These are phyloP conservation scores for Sclerotiophoma versabilis DNA, from an alignment of 2,329 filamentous ascomycete species.

Conservation along the genomic window DNA sequence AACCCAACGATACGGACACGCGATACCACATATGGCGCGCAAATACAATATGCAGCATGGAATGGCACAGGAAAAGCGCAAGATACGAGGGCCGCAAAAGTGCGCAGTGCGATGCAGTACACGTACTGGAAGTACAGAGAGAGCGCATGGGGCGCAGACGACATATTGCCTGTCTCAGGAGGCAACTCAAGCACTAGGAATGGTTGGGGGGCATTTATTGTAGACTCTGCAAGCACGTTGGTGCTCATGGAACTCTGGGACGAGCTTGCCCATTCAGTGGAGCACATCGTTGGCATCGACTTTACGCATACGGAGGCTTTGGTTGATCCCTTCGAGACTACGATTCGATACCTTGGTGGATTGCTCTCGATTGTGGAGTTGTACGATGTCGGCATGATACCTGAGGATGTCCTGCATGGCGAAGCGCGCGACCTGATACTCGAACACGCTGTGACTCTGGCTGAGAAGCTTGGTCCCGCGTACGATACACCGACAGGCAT, in stretches of 20 bases:
- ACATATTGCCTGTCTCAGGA: slow-evolving; percentile 50
- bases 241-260: slow-evolving; percentile 54
- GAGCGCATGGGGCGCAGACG: slow-evolving; percentile 52
- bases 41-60: slow-evolving; percentile 45
- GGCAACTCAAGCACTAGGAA: slow-evolving; percentile 45
- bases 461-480: slow-evolving; percentile 48
- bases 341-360: slow-evolving; percentile 51
- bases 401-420: slow-evolving; percentile 38
- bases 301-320: slow-evolving; percentile 45
- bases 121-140: slow-evolving; percentile 51
- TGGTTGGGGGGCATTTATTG: slow-evolving; percentile 54
- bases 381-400: slow-evolving; percentile 51
- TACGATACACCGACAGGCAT: slow-evolving; percentile 53
- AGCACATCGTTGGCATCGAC: slow-evolving; percentile 50
- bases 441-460: slow-evolving; percentile 48
- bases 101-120: slow-evolving; percentile 50
- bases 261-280: slow-evolving; percentile 49
- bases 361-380: slow-evolving; percentile 51
- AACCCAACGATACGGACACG: slow-evolving; percentile 35
- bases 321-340: slow-evolving; percentile 54
- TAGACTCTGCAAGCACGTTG: slow-evolving; percentile 51
- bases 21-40: slow-evolving; percentile 29
- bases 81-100: slow-evolving; percentile 40
- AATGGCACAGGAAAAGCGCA: slow-evolving; percentile 48
- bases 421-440: slow-evolving; percentile 46